phyloP scores from a whole-genome alignment of 2,329 filamentous ascomycete genomes.

The Graphilbum sp. region DNA sequence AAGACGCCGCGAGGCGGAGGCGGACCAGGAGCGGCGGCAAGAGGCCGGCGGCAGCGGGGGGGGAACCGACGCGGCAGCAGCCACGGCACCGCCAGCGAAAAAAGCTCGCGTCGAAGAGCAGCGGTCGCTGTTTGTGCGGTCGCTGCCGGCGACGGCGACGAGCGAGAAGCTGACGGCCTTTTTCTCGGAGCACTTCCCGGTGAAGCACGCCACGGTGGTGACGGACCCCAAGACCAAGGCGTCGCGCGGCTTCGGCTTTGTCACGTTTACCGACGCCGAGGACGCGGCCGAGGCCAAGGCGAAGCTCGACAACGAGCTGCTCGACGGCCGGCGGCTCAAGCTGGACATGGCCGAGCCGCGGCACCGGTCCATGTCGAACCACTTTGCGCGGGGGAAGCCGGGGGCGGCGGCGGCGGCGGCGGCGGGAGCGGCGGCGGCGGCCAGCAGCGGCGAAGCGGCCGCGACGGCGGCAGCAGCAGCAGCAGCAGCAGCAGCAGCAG shows the following conservation, averaged over 20 bases:
- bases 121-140: constrained; percentile 78
- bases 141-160: constrained; percentile 61
- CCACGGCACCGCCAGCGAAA: constrained; percentile 24
- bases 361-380: constrained; percentile 41
- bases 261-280: constrained; percentile 87
- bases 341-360: constrained; percentile 81
- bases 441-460: constrained; percentile 12
- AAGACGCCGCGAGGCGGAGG: constrained; percentile 19
- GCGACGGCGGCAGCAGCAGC: no score
- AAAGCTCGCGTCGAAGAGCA: constrained; percentile 42
- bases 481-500: no score
- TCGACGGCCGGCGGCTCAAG: constrained; percentile 67
- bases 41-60: constrained; percentile 3
- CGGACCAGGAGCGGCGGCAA: constrained; percentile 12
- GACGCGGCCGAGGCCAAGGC: constrained; percentile 70
- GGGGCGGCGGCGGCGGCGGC: constrained; percentile 19
- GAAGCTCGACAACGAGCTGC: constrained; percentile 61
- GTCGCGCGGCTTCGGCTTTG: constrained; percentile 88
- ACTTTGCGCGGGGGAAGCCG: constrained; percentile 13
- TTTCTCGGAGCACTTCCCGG: constrained; percentile 86
- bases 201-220: constrained; percentile 93
- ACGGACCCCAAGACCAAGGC: constrained; percentile 70
- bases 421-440: background rate
- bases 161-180: constrained; percentile 70
- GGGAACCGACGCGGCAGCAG: background rate